Evolutionary conservation across 2,329 filamentous ascomycete genomes (phyloP).

Genomic region (Fusarium lyarnte): DNA sequence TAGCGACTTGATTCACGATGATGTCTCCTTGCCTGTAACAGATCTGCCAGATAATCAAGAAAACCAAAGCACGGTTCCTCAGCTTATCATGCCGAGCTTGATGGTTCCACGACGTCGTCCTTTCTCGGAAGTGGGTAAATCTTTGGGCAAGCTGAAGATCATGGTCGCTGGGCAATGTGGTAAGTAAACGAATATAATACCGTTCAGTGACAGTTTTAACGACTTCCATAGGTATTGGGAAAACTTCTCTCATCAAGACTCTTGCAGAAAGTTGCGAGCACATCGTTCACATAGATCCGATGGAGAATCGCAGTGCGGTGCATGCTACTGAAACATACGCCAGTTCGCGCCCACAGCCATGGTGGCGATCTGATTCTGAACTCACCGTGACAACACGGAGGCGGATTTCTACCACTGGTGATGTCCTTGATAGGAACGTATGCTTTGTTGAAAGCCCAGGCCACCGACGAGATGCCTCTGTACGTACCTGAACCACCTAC

Average conservation of each 20-base stretch:
- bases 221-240: constrained; percentile 73
- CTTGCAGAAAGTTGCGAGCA: constrained; percentile 89
- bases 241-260: constrained; percentile 88
- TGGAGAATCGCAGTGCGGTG: constrained; percentile 49
- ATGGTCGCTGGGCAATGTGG: constrained; percentile 83
- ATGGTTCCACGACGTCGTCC: constrained; percentile 88
- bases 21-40: constrained; percentile 23
- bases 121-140: constrained; percentile 87
- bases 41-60: constrained; percentile 28
- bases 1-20: constrained; percentile 39
- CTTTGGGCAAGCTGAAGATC: constrained; percentile 87
- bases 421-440: constrained; percentile 87
- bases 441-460: constrained; percentile 91
- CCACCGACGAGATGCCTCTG: constrained; percentile 63
- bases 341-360: constrained; percentile 84
- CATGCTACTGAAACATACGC: constrained; percentile 75
- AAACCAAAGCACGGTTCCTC: constrained; percentile 60
- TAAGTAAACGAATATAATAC: constrained; percentile 47
- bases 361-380: constrained; percentile 88
- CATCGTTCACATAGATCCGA: constrained; percentile 89
- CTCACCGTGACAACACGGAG: constrained; percentile 66
- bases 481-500: constrained; percentile 49
- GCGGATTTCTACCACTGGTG: constrained; percentile 73
- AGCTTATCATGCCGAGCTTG: constrained; percentile 98
- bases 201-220: neutral